These are phyloP conservation scores for Ogataea paraovalis DNA, from an alignment of 805 yeast species.

Conservation along the genomic window DNA sequence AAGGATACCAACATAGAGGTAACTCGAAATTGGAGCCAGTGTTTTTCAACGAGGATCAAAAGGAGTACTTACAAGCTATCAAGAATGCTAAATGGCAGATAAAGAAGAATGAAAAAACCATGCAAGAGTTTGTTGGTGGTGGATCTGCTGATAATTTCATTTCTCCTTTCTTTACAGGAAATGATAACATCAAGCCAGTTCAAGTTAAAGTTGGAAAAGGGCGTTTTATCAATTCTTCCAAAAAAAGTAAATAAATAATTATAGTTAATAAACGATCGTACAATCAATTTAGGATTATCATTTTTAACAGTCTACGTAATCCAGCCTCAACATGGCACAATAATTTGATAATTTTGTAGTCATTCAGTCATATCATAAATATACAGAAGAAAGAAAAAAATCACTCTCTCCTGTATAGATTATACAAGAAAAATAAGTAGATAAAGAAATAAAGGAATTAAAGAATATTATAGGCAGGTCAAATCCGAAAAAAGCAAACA, in stretches of 20 bases:
- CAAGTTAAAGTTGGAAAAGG: conserved; percentile 85
- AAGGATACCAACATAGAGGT: conserved; percentile 67
- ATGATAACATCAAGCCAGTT: conserved; percentile 46
- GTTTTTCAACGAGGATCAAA: conserved; percentile 86
- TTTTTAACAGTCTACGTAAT: no score
- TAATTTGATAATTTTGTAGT: neutral
- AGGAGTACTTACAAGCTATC: conserved; percentile 83
- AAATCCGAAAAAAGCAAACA: neutral
- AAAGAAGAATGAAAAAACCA: conserved; percentile 77
- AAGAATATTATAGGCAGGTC: neutral
- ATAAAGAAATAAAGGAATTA: neutral
- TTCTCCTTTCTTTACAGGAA: conserved; percentile 80
- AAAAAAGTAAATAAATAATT: conserved; percentile 18
- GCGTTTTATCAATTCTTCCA: conserved; percentile 69
- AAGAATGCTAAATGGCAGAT: conserved; percentile 87
- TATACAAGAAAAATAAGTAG: neutral
- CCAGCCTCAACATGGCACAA: no score
- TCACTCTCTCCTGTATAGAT: neutral
- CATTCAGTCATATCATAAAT: neutral
- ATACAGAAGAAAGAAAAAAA: neutral
- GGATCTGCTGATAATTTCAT: conserved; percentile 82
- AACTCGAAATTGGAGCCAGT: conserved; percentile 52
- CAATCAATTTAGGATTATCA: no score
- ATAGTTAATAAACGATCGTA: no score
- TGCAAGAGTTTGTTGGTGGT: conserved; percentile 92